Evolutionary conservation across 306 rosid genomes (phyloP).

Genomic region (Pueraria montana): DNA sequence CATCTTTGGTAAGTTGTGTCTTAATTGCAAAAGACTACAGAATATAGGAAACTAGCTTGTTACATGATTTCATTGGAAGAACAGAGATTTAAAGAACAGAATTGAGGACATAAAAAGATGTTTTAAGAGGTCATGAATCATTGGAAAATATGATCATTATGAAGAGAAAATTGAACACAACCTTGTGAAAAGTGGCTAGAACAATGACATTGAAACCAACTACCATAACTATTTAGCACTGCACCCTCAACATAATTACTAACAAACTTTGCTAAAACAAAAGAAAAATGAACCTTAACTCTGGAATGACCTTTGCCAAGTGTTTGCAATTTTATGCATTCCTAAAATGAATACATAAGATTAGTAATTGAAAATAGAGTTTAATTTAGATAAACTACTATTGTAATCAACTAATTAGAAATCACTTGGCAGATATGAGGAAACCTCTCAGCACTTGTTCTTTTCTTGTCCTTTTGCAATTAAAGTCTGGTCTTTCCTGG

Average conservation of each 20-base stretch:
- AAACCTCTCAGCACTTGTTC: no score
- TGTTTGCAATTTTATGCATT: no score
- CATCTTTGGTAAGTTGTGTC: neutral
- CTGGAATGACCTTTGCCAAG: neutral
- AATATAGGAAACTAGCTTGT: neutral
- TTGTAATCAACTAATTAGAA: no score
- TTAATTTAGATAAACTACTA: no score
- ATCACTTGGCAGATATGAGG: no score
- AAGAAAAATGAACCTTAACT: neutral
- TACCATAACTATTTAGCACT: neutral
- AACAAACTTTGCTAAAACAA: neutral
- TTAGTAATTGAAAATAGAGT: no score
- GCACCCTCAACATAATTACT: neutral
- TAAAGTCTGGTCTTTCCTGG: no score
- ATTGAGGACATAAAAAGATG: neutral
- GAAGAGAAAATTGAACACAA: neutral
- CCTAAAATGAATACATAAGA: no score
- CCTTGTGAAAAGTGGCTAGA: neutral
- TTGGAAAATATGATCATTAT: neutral
- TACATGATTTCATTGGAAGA: neutral
- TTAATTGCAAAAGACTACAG: neutral
- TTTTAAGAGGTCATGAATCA: neutral
- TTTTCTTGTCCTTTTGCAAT: no score
- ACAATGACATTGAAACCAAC: neutral
- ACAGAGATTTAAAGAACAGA: neutral